phyloP scores from a whole-genome alignment of 1,139 yeast species.

The Tardiomyces digboiensis region DNA sequence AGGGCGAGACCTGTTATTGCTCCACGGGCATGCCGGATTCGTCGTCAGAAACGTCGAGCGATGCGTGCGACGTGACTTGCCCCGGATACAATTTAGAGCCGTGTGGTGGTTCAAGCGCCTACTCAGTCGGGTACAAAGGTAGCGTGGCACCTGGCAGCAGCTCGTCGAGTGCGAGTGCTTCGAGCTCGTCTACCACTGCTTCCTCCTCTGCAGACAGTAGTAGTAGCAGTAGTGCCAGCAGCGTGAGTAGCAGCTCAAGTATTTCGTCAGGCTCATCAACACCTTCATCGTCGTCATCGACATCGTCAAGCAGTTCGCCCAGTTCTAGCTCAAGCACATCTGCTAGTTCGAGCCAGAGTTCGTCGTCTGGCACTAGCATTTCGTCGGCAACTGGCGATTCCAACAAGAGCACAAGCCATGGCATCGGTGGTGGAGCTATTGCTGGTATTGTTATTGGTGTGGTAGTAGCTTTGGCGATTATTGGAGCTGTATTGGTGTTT shows the following conservation, averaged over 20 bases:
- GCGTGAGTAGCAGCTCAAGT: constrained; percentile 6
- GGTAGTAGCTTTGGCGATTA: constrained; percentile 37
- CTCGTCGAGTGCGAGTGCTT: constrained; percentile 9
- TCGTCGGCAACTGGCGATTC: constrained; percentile 11
- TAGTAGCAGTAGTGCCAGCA: constrained; percentile 7
- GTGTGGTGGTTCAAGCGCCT: constrained; percentile 50
- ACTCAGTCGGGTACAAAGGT: constrained; percentile 27
- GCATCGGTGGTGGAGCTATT: constrained; percentile 39
- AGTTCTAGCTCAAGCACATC: constrained; percentile 10
- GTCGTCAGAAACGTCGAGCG: constrained; percentile 14
- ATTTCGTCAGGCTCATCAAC: constrained; percentile 14
- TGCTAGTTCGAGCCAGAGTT: constrained; percentile 2
- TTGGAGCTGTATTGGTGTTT: constrained; percentile 39
- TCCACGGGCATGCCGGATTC: constrained; percentile 44
- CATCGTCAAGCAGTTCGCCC: constrained; percentile 11
- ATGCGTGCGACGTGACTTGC: constrained; percentile 40
- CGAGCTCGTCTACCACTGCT: constrained; percentile 9
- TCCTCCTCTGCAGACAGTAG: constrained; percentile 12
- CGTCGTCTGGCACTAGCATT: constrained; percentile 9
- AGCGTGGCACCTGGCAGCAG: constrained; percentile 10
- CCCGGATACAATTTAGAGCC: constrained; percentile 39
- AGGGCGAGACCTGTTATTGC: constrained; percentile 58
- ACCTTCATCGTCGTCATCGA: constrained; percentile 16
- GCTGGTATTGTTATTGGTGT: constrained; percentile 66
- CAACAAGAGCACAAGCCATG: constrained; percentile 10